A percentile compares a stretch with the other conserved stretches of the same genome.
Conservation (phyloP, 2,329 filamentous ascomycete species). For the Diplodia sapinea region DNA sequence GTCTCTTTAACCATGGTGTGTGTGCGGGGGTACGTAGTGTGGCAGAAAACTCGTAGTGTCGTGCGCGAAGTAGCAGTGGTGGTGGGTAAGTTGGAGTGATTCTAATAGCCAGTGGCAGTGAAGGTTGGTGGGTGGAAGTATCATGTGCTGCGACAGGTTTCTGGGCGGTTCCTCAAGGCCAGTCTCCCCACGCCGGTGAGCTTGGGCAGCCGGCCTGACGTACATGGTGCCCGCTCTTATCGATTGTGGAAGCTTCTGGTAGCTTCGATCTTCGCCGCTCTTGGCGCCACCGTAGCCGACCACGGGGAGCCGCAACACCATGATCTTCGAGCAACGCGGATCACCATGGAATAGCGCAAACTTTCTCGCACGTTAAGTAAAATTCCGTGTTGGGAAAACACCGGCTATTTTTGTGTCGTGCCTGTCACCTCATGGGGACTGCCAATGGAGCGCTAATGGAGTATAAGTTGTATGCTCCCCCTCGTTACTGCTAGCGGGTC, state of each 20-base stretch:
- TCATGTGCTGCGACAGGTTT: slow-evolving; percentile 23
- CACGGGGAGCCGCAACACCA: slow-evolving; percentile 22
- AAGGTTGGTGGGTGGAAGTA: slow-evolving; percentile 6
- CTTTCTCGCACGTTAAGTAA: neutral
- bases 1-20: slow-evolving; percentile 84
- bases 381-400: neutral
- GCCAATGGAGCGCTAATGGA: neutral
- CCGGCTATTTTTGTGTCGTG: neutral
- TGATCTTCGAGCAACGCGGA: slow-evolving; percentile 7
- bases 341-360: slow-evolving; percentile 7
- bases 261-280: slow-evolving; percentile 27
- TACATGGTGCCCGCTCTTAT: slow-evolving; percentile 20
- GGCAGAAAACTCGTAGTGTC: neutral
- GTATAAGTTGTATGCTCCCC: neutral
- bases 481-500: neutral
- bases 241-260: slow-evolving; percentile 28
- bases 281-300: slow-evolving; percentile 9
- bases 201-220: slow-evolving; percentile 22
- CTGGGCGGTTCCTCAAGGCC: slow-evolving; percentile 23
- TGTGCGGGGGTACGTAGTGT: neutral
- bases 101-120: slow-evolving; percentile 26
- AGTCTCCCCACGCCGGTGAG: slow-evolving; percentile 27
- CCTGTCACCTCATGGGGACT: neutral
- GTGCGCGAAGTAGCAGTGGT: neutral
- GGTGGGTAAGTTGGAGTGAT: neutral